Conservation (phyloP, 2,329 filamentous ascomycete genomes). For the Fusarium longipes region DNA sequence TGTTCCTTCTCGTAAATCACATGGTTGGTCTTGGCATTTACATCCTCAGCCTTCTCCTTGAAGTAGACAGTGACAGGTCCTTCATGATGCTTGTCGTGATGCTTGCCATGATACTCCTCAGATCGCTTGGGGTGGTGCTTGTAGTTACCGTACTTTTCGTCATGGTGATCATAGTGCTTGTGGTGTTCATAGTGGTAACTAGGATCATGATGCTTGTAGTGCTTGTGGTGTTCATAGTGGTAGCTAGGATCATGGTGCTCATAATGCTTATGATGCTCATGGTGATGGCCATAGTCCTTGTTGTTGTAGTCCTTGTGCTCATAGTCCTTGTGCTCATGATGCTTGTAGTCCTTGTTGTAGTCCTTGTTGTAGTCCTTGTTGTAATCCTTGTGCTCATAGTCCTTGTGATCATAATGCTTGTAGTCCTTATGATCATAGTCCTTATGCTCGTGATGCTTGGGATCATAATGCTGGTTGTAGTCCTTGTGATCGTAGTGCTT, state of each 20-base stretch:
- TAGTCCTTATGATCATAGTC: neutral
- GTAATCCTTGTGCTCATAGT: neutral
- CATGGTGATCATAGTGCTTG: constrained; percentile 11
- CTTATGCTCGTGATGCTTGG: neutral
- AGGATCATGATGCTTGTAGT: neutral
- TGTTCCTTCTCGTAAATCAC: constrained; percentile 9
- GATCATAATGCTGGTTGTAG: neutral
- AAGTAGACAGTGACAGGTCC: constrained; percentile 1
- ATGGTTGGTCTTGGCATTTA: constrained; percentile 1
- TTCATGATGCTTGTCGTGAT: neutral
- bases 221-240: neutral
- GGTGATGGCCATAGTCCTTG: neutral
- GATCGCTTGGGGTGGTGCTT: constrained; percentile 20
- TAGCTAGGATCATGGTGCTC: neutral
- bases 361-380: neutral
- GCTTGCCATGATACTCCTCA: neutral
- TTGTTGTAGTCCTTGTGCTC: neutral
- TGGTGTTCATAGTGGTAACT: constrained; percentile 4
- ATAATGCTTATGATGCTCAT: neutral
- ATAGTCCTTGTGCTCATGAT: neutral
- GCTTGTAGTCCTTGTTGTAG: neutral
- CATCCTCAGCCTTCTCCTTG: constrained; percentile 11
- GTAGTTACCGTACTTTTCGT: constrained; percentile 6
- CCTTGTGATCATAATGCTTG: neutral
- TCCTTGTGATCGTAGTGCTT: neutral